These are phyloP conservation scores for Penicillium diatomitis DNA, from an alignment of 495 filamentous ascomycete genomes.

Conservation along the genomic window DNA sequence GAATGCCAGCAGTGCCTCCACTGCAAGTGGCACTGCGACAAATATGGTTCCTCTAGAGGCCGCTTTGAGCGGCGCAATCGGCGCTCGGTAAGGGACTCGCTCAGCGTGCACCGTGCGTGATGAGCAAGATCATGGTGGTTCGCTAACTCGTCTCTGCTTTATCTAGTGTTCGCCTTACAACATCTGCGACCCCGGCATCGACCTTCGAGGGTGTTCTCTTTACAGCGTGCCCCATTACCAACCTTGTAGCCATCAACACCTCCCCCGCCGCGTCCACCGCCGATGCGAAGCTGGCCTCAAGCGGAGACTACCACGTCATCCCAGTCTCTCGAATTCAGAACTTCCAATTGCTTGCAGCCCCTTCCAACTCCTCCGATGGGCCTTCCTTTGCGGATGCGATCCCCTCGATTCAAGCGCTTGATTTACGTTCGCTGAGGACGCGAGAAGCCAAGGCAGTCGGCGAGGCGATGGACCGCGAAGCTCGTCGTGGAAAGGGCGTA, in stretches of 20 bases:
- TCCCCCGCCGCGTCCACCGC: constrained; percentile 22
- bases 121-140: not conserved
- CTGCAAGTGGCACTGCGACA: constrained; percentile 27
- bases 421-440: constrained; percentile 41
- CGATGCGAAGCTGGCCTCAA: constrained; percentile 30
- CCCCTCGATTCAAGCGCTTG: constrained; percentile 37
- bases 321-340: constrained; percentile 54
- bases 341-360: constrained; percentile 53
- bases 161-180: constrained; percentile 51
- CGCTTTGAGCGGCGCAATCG: constrained; percentile 42
- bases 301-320: constrained; percentile 55
- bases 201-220: constrained; percentile 57
- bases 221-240: constrained; percentile 57
- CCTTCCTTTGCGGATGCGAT: constrained; percentile 35
- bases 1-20: constrained; percentile 15
- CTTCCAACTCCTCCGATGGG: constrained; percentile 34
- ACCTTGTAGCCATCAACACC: constrained; percentile 54
- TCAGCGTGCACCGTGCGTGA: no score
- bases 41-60: constrained; percentile 38
- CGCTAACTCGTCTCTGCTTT: not conserved
- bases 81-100: constrained; percentile 37
- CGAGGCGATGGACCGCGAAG: constrained; percentile 45
- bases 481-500: constrained; percentile 51
- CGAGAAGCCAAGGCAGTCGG: constrained; percentile 46
- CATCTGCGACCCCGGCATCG: constrained; percentile 38